A percentile compares a stretch with the other conserved stretches of the same genome.
Evolutionary conservation across 768 basidiomycete genomes (phyloP).

Genomic region (Tricholoma matsutake): DNA sequence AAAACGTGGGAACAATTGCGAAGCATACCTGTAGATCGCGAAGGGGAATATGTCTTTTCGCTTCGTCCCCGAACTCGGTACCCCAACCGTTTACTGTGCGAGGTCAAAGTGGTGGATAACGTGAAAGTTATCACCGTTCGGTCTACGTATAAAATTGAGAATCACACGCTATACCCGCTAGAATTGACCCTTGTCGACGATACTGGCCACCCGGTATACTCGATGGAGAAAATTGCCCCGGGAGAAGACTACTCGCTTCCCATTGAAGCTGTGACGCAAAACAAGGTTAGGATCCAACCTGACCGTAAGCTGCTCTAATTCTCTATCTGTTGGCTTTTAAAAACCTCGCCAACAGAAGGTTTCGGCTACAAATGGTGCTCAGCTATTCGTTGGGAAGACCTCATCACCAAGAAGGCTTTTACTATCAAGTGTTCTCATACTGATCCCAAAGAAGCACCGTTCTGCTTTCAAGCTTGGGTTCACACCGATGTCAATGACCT

Average conservation of each 20-base stretch:
- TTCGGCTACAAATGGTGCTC: conserved; percentile 95
- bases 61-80: conserved; percentile 80
- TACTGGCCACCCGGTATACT: conserved; percentile 74
- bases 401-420: conserved; percentile 64
- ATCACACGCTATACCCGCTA: conserved; percentile 86
- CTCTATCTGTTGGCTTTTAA: neutral
- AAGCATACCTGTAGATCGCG: conserved; percentile 87
- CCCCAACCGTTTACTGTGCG: conserved; percentile 80
- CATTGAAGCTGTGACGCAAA: conserved; percentile 81
- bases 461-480: conserved; percentile 92
- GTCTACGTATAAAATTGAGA: conserved; percentile 90
- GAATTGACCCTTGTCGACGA: conserved; percentile 90
- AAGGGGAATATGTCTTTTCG: conserved; percentile 87
- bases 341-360: conserved; percentile 58
- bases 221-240: conserved; percentile 86
- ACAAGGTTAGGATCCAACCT: conserved; percentile 83
- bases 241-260: conserved; percentile 88
- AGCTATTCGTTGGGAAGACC: conserved; percentile 86
- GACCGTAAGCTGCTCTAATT: conserved; percentile 62
- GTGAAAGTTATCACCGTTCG: conserved; percentile 93
- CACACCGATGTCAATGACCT: conserved; percentile 62
- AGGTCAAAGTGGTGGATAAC: conserved; percentile 86
- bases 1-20: conserved; percentile 88
- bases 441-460: conserved; percentile 79
- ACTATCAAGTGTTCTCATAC: conserved; percentile 84